phyloP scores from a whole-genome alignment of 352 stramenopile genomes.

The Phytopythium montanum region DNA sequence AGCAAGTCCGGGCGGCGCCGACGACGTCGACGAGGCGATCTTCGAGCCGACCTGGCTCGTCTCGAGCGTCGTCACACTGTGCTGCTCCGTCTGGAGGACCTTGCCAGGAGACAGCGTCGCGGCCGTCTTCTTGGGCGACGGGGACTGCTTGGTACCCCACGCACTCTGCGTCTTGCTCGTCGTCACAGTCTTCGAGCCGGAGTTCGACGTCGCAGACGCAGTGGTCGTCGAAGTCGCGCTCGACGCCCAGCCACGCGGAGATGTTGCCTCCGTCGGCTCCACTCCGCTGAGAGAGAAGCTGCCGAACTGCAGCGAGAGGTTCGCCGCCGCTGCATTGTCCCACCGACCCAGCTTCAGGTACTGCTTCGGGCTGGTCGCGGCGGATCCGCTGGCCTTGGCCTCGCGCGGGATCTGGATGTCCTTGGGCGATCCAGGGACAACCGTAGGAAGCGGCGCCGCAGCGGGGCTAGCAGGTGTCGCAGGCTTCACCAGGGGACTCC shows the following conservation, averaged over 20 bases:
- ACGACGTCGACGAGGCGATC: slow-evolving; percentile 26
- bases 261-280: slow-evolving; percentile 52
- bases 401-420: slow-evolving; percentile 46
- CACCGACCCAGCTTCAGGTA: slow-evolving; percentile 86
- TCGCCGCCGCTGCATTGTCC: slow-evolving; percentile 60
- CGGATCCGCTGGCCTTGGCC: slow-evolving; percentile 25
- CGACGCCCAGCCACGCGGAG: slow-evolving; percentile 56
- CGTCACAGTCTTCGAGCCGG: slow-evolving; percentile 32
- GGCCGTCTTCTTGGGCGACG: slow-evolving; percentile 68
- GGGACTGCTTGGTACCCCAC: slow-evolving; percentile 33
- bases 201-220: slow-evolving; percentile 23
- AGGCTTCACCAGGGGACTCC: slow-evolving; percentile 45
- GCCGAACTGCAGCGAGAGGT: slow-evolving; percentile 84
- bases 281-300: slow-evolving; percentile 82
- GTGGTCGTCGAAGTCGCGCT: slow-evolving; percentile 40
- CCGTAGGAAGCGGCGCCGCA: slow-evolving; percentile 32
- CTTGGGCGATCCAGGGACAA: slow-evolving; percentile 62
- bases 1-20: slow-evolving; percentile 62
- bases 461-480: slow-evolving; percentile 24
- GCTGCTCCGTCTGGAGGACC: slow-evolving; percentile 26
- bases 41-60: slow-evolving; percentile 17
- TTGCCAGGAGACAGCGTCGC: slow-evolving; percentile 44
- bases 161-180: slow-evolving; percentile 47
- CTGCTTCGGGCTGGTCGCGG: slow-evolving; percentile 51
- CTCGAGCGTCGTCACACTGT: slow-evolving; percentile 12